These are phyloP conservation scores for Phoenix roebelenii DNA, from an alignment of 176 grass and related monocot species.

Conservation along the genomic window DNA sequence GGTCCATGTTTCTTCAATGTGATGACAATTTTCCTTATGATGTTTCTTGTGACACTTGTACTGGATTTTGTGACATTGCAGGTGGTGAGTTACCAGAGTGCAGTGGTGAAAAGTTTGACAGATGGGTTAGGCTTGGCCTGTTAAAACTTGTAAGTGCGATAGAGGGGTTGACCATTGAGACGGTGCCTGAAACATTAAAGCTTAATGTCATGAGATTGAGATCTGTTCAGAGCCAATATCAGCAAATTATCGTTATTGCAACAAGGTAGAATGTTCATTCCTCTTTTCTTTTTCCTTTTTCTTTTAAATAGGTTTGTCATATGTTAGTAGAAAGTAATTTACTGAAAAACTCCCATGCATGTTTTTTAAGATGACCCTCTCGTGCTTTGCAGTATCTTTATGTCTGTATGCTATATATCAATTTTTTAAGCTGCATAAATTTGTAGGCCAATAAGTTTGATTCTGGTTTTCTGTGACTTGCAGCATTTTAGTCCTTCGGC, in stretches of 20 bases:
- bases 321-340: no score
- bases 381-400: no score
- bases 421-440: no score
- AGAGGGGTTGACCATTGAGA: slow-evolving; percentile 55
- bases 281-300: neutral
- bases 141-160: slow-evolving; percentile 45
- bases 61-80: neutral
- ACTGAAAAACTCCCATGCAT: no score
- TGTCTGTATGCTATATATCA: no score
- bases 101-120: slow-evolving; percentile 70
- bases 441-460: no score
- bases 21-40: no score
- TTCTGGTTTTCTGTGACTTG: neutral
- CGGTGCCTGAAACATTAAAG: slow-evolving; percentile 61
- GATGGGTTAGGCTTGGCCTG: slow-evolving; percentile 60
- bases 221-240: slow-evolving; percentile 57
- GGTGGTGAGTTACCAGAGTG: slow-evolving; percentile 49
- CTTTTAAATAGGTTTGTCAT: no score
- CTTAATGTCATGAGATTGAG: slow-evolving; percentile 67
- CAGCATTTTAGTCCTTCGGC: slow-evolving; percentile 78
- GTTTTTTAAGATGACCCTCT: no score
- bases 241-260: slow-evolving; percentile 68
- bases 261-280: slow-evolving; percentile 40
- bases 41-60: no score
- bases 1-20: slow-evolving; percentile 3